These are phyloP conservation scores for Pseudogymnoascus sp. DNA, from an alignment of 2,329 filamentous ascomycete genomes.

Conservation along the genomic window DNA sequence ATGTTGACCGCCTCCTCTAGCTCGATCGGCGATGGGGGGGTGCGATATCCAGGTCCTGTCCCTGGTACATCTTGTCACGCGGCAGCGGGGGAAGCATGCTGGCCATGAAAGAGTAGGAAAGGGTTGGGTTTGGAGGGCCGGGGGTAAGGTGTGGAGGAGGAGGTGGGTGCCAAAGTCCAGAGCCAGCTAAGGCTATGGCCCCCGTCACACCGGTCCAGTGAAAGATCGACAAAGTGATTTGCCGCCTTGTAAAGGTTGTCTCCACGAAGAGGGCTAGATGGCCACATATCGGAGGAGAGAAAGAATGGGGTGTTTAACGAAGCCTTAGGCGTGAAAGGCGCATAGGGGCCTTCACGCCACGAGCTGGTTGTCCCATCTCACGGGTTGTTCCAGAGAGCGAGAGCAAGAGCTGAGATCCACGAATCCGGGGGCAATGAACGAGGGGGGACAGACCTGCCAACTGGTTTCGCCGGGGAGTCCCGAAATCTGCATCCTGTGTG, in stretches of 20 bases:
- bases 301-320: not conserved
- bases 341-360: not conserved
- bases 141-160: no score
- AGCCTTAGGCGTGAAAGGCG: not conserved
- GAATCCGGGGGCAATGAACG: constrained; percentile 42
- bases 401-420: constrained; percentile 30
- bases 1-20: not conserved
- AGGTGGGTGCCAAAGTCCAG: not conserved
- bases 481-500: constrained; percentile 94
- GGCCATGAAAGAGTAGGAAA: constrained; percentile 4
- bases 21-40: not conserved
- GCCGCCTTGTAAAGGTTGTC: not conserved
- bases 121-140: not conserved
- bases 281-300: not conserved
- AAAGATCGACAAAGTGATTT: not conserved
- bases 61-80: constrained; percentile 2
- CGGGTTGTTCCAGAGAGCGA: constrained; percentile 22
- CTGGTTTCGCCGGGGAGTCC: constrained; percentile 97
- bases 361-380: not conserved
- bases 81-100: not conserved
- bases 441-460: constrained; percentile 95
- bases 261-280: not conserved
- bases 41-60: constrained; percentile 2
- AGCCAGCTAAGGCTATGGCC: not conserved
- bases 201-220: not conserved